Evolutionary conservation across 345 rosid species (phyloP).

Genomic region (Euphorbia tirucalli): DNA sequence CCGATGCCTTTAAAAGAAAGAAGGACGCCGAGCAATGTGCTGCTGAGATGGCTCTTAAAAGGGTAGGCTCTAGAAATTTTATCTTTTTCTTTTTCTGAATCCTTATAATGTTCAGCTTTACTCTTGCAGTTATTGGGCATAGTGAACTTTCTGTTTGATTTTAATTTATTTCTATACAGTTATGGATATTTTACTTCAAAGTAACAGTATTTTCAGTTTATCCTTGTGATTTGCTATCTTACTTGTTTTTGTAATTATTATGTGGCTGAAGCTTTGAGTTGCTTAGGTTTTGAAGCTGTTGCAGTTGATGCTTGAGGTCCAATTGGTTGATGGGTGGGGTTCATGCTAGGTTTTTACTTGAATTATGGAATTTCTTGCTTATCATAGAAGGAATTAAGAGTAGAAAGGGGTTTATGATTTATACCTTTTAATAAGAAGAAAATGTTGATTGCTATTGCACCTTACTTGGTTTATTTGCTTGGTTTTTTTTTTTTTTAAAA

Average conservation of each 20-base stretch:
- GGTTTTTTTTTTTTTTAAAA: no score
- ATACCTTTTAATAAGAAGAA: background rate
- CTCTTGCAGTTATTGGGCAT: background rate
- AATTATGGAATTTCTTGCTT: background rate
- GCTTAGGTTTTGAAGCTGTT: background rate
- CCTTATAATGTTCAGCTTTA: no score
- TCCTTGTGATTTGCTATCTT: background rate
- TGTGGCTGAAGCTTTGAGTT: background rate
- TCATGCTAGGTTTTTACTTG: background rate
- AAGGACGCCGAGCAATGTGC: constrained; percentile 95
- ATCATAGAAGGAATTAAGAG: background rate
- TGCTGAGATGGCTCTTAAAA: constrained; percentile 77
- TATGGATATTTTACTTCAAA: background rate
- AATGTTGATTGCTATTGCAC: background rate
- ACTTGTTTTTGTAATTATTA: background rate
- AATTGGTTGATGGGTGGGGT: background rate
- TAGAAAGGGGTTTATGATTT: background rate
- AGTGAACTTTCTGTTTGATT: background rate
- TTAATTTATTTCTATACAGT: background rate
- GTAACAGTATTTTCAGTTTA: background rate
- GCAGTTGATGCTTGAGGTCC: background rate
- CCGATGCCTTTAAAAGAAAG: constrained; percentile 63
- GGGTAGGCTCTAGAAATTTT: no score
- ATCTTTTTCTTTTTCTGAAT: no score
- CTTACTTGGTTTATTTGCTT: no score